phyloP scores from a whole-genome alignment of 73 alveolate species.

The Effrenium voratum region DNA sequence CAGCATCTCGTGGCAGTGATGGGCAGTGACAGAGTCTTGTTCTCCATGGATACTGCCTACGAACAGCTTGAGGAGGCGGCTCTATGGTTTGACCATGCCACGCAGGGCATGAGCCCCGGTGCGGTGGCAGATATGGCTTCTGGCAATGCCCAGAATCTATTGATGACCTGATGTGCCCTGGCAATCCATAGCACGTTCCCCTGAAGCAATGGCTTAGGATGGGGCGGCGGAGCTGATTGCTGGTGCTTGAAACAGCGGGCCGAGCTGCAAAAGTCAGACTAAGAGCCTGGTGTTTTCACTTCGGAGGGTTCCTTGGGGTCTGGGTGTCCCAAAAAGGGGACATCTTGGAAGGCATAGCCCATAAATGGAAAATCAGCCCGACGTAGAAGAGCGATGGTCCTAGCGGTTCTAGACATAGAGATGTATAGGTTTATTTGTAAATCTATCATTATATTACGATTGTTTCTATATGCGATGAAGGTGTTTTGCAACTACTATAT shows the following conservation, averaged over 20 bases:
- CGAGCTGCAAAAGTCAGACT: not conserved
- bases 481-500: too few species aligned
- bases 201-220: not conserved
- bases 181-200: not conserved
- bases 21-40: not conserved
- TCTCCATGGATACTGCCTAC: conserved; percentile 30
- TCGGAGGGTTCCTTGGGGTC: too few species aligned
- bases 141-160: conserved; percentile 14
- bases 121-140: conserved; percentile 1
- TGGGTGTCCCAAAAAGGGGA: too few species aligned
- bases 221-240: not conserved
- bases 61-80: not conserved
- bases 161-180: not conserved
- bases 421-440: too few species aligned
- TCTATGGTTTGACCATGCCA: not conserved
- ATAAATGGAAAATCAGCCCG: too few species aligned
- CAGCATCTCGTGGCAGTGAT: conserved; percentile 17
- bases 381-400: too few species aligned
- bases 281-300: too few species aligned
- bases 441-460: too few species aligned
- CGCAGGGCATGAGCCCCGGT: not conserved
- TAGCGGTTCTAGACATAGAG: too few species aligned
- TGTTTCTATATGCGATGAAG: too few species aligned
- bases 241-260: not conserved
- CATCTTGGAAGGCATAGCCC: too few species aligned